Conservation (phyloP, 495 filamentous ascomycete species). For the Talaromyces wortmannii region DNA sequence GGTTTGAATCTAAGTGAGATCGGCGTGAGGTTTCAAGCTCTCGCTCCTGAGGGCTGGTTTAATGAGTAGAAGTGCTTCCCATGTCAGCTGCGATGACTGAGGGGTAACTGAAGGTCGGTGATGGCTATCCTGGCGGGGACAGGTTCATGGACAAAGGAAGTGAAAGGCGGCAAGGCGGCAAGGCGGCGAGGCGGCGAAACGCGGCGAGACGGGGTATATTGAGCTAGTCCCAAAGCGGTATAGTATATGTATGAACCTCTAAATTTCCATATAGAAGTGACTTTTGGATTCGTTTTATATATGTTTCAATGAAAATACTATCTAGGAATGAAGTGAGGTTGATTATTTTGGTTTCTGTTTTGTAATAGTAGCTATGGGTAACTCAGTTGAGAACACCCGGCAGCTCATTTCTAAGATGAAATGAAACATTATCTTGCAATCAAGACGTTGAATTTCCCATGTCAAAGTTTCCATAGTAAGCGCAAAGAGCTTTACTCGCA, state of each 20-base stretch:
- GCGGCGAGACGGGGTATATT: not conserved
- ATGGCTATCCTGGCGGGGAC: not conserved
- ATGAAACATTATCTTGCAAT: no score
- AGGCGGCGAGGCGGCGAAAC: not conserved
- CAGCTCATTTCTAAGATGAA: no score
- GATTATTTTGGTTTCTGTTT: no score
- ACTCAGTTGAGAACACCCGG: no score
- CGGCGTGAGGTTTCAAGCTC: not conserved
- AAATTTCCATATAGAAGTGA: no score
- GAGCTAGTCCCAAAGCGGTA: not conserved
- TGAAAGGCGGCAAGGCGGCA: not conserved
- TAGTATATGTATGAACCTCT: no score
- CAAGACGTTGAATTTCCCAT: not conserved
- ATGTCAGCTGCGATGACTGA: no score
- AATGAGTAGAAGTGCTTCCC: not conserved
- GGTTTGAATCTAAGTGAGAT: not conserved
- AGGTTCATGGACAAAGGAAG: not conserved
- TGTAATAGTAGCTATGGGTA: no score
- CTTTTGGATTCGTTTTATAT: no score
- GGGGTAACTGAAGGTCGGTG: no score
- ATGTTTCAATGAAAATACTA: no score
- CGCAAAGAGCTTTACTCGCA: constrained; percentile 72
- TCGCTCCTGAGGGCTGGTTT: not conserved
- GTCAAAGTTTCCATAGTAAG: constrained; percentile 44
- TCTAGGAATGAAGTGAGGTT: no score